Percentiles rank a stretch among this genome's conserved stretches.
phyloP scores from a whole-genome alignment of 306 rosid genomes.

The Glycyrrhiza uralensis region DNA sequence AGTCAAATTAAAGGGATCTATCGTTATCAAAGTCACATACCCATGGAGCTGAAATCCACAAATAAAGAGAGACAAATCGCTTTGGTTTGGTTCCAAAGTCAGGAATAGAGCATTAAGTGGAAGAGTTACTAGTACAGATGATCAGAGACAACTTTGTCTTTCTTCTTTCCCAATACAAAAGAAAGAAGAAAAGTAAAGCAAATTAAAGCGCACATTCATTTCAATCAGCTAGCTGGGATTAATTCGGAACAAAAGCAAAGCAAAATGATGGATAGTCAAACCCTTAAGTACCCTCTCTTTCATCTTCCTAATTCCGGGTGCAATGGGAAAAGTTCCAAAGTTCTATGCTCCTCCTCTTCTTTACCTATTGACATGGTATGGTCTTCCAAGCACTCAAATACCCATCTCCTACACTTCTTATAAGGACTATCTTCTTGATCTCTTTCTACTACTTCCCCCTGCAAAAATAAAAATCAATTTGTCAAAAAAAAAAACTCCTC shows the following conservation, averaged over 20 bases:
- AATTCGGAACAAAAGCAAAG: conserved; percentile 19
- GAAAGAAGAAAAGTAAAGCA: conserved; percentile 51
- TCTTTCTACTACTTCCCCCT: conserved; percentile 45
- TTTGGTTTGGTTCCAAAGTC: conserved; percentile 51
- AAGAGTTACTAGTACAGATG: conserved; percentile 45
- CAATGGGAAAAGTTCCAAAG: conserved; percentile 87
- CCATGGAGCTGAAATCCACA: conserved; percentile 34
- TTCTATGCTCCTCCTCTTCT: conserved; percentile 56
- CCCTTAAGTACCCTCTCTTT: conserved; percentile 8
- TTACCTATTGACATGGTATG: conserved; percentile 16
- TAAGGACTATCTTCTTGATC: conserved; percentile 65
- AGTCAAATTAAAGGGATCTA: conserved; percentile 49
- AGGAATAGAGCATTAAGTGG: conserved; percentile 40
- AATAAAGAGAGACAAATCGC: conserved; percentile 39
- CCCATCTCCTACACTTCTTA: conserved; percentile 81
- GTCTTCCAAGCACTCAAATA: conserved; percentile 54
- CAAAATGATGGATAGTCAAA: conserved; percentile 16
- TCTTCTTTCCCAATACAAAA: conserved; percentile 74
- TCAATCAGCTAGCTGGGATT: conserved; percentile 25
- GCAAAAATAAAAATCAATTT: neutral
- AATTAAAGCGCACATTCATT: conserved; percentile 28
- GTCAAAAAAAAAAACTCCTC: neutral
- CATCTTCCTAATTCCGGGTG: conserved; percentile 89
- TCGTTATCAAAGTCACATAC: conserved; percentile 41
- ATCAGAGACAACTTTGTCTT: conserved; percentile 59